Base-by-base conservation (phyloP, 306 rosid genomes). In the Ammopiptanthus mongolicus region DNA sequence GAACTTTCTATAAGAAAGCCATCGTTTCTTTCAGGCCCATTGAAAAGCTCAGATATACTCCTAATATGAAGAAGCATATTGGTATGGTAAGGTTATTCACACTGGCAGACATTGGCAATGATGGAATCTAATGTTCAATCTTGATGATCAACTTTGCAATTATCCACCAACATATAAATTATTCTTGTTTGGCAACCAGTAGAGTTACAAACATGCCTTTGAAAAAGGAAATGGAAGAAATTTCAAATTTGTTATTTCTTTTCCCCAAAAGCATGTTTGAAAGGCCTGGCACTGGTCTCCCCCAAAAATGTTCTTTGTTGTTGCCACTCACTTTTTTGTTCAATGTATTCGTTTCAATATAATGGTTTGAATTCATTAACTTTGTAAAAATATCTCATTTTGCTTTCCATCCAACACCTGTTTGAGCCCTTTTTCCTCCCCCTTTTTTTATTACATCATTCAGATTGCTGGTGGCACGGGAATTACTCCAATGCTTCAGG, bases 381-480 rank as follows among this genome's bases (percentile, higher is more conserved):
- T 55, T 58, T 8, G 34, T 74, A 13, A 74, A 56, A 36, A 65
- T 17, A 53, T 70, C 65, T 57, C 56, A 25, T 62, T 78, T 74
- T 46, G 21, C 75, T 69, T 65, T 69, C 51, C 39, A 28, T 46
- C 66, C n/a, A 46, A 7, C 52, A 56, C 62, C 23, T 29, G 23
- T 67, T 69, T 73, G 64, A 55, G 18, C 28, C 41, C 7, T 65
- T 22, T 5, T 42, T 48, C 52, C 29, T 18, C 18, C 5, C 11
- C n/a, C 2, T 17, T 0, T 44, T 36, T 36, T 48, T 31, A 22
- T 79, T 79, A 39, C 61, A 60, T 74, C 64, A 64, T 78, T 57
- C 86, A 92, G 99, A 82, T 96, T 86, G 98, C 99, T 7, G 98
- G 99, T 19, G 98, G 99, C 75, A 55, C 98, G 3, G 97, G 99